Percentiles rank a stretch among this genome's conserved stretches.
These are phyloP conservation scores for Citrus maxima DNA, from an alignment of 345 rosid genomes.

Conservation along the genomic window DNA sequence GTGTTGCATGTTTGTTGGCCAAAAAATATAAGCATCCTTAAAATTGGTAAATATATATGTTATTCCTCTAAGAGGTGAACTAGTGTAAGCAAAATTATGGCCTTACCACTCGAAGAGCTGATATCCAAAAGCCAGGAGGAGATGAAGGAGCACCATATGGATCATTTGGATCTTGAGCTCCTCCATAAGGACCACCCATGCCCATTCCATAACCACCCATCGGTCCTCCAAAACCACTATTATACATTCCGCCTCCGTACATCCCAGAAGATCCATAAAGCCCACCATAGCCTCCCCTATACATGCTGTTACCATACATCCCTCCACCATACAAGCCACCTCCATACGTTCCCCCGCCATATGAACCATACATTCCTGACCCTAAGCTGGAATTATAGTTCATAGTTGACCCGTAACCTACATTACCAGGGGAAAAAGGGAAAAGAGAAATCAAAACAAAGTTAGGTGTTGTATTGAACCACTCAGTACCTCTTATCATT, in stretches of 20 bases:
- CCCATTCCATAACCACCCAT: constrained; percentile 97
- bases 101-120: constrained; percentile 88
- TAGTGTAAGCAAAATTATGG: constrained; percentile 11
- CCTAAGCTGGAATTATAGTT: constrained; percentile 68
- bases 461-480: neutral
- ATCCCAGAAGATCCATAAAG: constrained; percentile 59
- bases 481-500: neutral
- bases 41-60: neutral
- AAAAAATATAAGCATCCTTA: neutral
- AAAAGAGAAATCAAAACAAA: neutral
- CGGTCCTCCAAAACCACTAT: constrained; percentile 58
- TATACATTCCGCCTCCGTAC: constrained; percentile 49
- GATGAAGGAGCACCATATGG: constrained; percentile 74
- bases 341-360: constrained; percentile 47
- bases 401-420: constrained; percentile 70
- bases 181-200: constrained; percentile 69
- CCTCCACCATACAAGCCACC: constrained; percentile 57
- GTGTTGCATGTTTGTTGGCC: neutral
- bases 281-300: constrained; percentile 88
- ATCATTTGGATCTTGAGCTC: constrained; percentile 86
- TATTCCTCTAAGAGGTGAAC: neutral
- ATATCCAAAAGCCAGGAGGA: constrained; percentile 97
- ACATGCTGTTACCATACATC: constrained; percentile 65
- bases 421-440: neutral
- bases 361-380: constrained; percentile 54